Evolutionary conservation across 108 stramenopile species (phyloP).

Genomic region (Mediolabrus comicus): DNA sequence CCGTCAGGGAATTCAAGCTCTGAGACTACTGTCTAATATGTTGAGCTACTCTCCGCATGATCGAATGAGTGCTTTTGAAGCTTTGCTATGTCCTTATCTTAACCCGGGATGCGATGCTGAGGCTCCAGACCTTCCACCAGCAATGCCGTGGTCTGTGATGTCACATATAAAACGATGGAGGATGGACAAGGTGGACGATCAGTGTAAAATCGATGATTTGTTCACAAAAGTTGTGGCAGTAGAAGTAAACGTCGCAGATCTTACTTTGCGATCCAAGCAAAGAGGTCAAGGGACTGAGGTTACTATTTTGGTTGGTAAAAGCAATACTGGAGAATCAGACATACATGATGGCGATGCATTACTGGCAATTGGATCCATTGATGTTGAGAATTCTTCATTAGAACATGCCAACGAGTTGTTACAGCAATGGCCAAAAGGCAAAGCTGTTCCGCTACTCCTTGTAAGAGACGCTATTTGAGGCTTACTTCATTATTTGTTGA

Average conservation of each 20-base stretch:
- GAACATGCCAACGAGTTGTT: constrained; percentile 40
- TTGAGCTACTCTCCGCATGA: constrained; percentile 26
- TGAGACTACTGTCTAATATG: constrained; percentile 33
- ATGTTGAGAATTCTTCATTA: constrained; percentile 34
- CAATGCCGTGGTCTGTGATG: constrained; percentile 43
- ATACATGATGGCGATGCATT: constrained; percentile 24
- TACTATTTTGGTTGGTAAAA: background rate
- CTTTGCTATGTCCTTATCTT: constrained; percentile 28
- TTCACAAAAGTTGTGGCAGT: constrained; percentile 34
- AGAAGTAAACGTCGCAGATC: constrained; percentile 1
- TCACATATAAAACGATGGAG: constrained; percentile 46
- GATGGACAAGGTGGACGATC: constrained; percentile 28
- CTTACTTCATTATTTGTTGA: no score
- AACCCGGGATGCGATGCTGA: constrained; percentile 29
- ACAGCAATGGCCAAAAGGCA: constrained; percentile 23
- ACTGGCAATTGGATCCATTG: constrained; percentile 41
- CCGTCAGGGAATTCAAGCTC: constrained; percentile 18
- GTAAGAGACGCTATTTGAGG: constrained; percentile 12
- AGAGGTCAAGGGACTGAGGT: constrained; percentile 10
- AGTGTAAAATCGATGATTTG: constrained; percentile 35
- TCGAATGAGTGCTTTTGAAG: constrained; percentile 35
- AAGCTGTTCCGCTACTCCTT: constrained; percentile 22
- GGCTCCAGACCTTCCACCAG: constrained; percentile 35
- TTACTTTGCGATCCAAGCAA: background rate
- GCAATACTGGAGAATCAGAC: background rate